Percentiles rank a stretch among this genome's conserved stretches.
phyloP scores from a whole-genome alignment of 352 stramenopile genomes.

The Phytophthora kernoviae region DNA sequence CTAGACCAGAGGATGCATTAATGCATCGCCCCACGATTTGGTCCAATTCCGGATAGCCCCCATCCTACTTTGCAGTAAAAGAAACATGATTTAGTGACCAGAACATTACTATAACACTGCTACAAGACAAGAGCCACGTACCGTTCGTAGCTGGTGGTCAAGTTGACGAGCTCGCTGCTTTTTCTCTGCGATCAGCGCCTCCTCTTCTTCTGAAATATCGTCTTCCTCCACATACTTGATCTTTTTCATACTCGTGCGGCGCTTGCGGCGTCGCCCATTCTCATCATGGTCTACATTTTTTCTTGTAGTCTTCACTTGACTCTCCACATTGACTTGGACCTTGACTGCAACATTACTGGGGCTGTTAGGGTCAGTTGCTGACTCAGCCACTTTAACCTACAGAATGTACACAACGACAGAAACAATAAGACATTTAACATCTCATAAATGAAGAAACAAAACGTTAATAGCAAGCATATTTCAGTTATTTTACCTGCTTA shows the following conservation, averaged over 20 bases:
- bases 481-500: background rate
- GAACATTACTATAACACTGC: background rate
- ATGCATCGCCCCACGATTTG: slow-evolving; percentile 86
- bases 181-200: slow-evolving; percentile 58
- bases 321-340: slow-evolving; percentile 5
- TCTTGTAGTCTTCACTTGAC: background rate
- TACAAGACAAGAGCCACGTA: slow-evolving; percentile 22
- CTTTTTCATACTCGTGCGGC: slow-evolving; percentile 61
- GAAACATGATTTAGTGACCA: slow-evolving; percentile 5
- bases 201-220: slow-evolving; percentile 69
- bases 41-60: slow-evolving; percentile 72
- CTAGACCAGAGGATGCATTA: slow-evolving; percentile 66
- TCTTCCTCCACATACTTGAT: slow-evolving; percentile 85
- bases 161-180: slow-evolving; percentile 76
- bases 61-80: slow-evolving; percentile 43
- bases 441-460: no score
- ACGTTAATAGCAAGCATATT: no score
- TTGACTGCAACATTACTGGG: background rate
- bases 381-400: slow-evolving; percentile 4
- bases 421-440: no score
- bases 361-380: slow-evolving; percentile 12
- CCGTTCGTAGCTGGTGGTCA: slow-evolving; percentile 67
- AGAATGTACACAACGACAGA: background rate
- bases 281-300: slow-evolving; percentile 22
- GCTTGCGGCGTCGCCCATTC: slow-evolving; percentile 36